Base-by-base conservation (phyloP, 2,329 filamentous ascomycete genomes). In the Colletotrichum gloeosporioides region DNA sequence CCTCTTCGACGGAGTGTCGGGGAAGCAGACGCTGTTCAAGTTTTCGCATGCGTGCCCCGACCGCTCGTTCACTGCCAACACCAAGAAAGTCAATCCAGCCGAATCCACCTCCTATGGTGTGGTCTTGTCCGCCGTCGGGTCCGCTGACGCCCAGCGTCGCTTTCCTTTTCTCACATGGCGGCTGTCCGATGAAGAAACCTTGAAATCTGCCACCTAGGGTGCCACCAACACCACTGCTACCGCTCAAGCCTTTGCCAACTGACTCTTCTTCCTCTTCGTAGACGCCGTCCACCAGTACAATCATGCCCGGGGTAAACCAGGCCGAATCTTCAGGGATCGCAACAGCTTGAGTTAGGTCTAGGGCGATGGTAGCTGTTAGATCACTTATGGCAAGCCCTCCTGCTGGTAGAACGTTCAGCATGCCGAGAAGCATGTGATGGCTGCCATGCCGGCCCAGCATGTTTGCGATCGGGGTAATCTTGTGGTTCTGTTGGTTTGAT, bases 1-100 rank as follows among this genome's bases (percentile, higher is more conserved):
- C 77, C 15, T 84, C 81, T 77, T 85, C 81, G 31, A 81, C 79
- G 22, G 86, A 81, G 29, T 79, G 82, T 34, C 82, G 81, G n/a
- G 82, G 85, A 9, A 96, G 86, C 4, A 97, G 87, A 64, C 92
- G 91, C 44, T 92, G 88, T 82, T 98, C 94, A 1, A 98, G 89
- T 75, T 91, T 92, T 71, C 95, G 92, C 96, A 99, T 98, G 73
- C 94, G 93, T 3, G 91, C 84, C 0, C 96, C 96, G 1, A 94
- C 92, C 8, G 95, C 96, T 62, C 96, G 93, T 83, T 98, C 95
- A 80, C 95, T 98, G 44, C 96, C 96, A 2, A 97, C 91, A 8
- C 96, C 97, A 2, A 99, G 88, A 82, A 99, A 99, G 84, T 99
- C 97, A 69, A 98, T 96, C 96, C 97, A 99, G 59, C 97, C 97